A percentile compares a stretch with the other conserved stretches of the same genome.
Evolutionary conservation across 257 asterid genomes (phyloP).

Genomic region (Plantago ovata): DNA sequence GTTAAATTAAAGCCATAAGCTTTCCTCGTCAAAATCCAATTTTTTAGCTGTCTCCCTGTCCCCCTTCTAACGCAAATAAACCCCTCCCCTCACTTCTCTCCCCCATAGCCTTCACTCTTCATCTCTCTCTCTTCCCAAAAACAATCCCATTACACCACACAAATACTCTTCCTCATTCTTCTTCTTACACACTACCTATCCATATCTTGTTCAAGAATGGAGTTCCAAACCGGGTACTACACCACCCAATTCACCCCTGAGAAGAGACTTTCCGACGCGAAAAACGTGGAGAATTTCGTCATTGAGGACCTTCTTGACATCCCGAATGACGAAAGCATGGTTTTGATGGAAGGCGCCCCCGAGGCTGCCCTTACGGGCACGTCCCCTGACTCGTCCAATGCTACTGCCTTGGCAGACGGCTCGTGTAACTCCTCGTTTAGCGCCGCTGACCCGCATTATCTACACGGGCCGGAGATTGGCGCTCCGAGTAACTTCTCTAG

Average conservation of each 20-base stretch:
- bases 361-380: constrained; percentile 29
- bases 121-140: neutral
- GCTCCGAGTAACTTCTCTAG: constrained; percentile 45
- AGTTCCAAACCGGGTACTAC: constrained; percentile 41
- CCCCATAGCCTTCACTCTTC: constrained; percentile 5
- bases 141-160: neutral
- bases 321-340: constrained; percentile 55
- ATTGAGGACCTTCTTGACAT: constrained; percentile 77
- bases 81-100: constrained; percentile 57
- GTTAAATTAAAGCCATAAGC: constrained; percentile 51
- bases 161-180: no score
- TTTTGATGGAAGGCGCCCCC: constrained; percentile 18
- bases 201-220: constrained; percentile 33
- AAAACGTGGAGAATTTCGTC: constrained; percentile 51
- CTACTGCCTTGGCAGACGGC: constrained; percentile 29
- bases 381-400: constrained; percentile 20
- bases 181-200: neutral
- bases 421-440: constrained; percentile 50
- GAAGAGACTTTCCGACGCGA: constrained; percentile 36
- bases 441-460: constrained; percentile 28
- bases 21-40: constrained; percentile 63
- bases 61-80: constrained; percentile 71
- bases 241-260: constrained; percentile 36
- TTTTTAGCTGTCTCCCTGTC: constrained; percentile 45
- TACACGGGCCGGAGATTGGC: constrained; percentile 20